A percentile compares a stretch with the other conserved stretches of the same genome.
These are phyloP conservation scores for Aechmea fasciata DNA, from an alignment of 176 grass and related monocot species.

Conservation along the genomic window DNA sequence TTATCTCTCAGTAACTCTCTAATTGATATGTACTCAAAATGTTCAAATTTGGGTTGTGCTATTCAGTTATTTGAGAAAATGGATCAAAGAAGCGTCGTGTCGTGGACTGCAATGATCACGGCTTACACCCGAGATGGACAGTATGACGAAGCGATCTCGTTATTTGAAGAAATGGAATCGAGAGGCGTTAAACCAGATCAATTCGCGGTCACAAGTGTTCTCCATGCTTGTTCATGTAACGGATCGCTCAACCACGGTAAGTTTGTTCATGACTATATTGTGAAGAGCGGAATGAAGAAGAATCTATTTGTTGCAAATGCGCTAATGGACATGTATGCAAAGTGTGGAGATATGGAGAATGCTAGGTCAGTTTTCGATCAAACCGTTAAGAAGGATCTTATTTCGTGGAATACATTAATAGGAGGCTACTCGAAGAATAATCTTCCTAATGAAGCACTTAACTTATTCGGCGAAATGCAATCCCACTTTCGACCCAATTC, in stretches of 20 bases:
- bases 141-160: constrained; percentile 48
- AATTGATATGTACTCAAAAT: constrained; percentile 86
- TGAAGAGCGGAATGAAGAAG: constrained; percentile 49
- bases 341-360: constrained; percentile 59
- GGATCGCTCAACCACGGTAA: constrained; percentile 49
- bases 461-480: constrained; percentile 52
- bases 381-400: constrained; percentile 44
- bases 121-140: constrained; percentile 46
- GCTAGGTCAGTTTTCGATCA: constrained; percentile 46
- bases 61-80: constrained; percentile 61
- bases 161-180: constrained; percentile 54
- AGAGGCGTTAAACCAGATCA: constrained; percentile 39
- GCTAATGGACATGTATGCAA: constrained; percentile 73
- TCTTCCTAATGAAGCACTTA: constrained; percentile 54
- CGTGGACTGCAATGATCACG: constrained; percentile 70
- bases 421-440: constrained; percentile 72
- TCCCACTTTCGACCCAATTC: constrained; percentile 52
- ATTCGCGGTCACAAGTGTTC: constrained; percentile 53
- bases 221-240: constrained; percentile 62
- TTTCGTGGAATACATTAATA: constrained; percentile 85
- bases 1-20: constrained; percentile 46
- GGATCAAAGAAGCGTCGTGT: constrained; percentile 50
- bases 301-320: constrained; percentile 47
- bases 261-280: constrained; percentile 46
- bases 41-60: constrained; percentile 47